Evolutionary conservation across 208 protist species (phyloP), one percentile per base, ranked within the genome.

Genomic region (Trypanosoma vivax): DNA sequence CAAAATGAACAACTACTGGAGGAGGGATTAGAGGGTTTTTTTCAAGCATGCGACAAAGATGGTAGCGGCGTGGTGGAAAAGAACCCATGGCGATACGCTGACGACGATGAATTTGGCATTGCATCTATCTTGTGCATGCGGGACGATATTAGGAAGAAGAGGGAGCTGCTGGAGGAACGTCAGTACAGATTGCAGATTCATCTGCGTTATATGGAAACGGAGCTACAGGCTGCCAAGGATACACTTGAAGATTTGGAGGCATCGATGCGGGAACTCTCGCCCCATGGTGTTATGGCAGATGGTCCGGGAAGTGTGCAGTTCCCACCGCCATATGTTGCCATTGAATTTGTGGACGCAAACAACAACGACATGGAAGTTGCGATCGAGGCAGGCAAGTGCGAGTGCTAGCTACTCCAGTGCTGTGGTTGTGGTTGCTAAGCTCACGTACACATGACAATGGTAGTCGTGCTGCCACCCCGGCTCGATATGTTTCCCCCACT

Each of bases 331-430:
- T n/a, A n/a, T n/a, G 50, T 65, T 2, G n/a, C 11, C 18, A 50
- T 65, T 29, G 18, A 43, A n/a, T 24, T 65, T 47, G n/a, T 59
- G 21, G 42, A 65, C 24, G 50, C 52, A 30, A 38, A 52, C 38
- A 19, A 35, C 5, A n/a, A 48, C 2, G 16, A 48, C 11, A 46
- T 23, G 19, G 10, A 41, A 21, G 34, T 2, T 29, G n/a, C 27
- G 5, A n/a, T n/a, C n/a, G n/a, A n/a, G n/a, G n/a, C n/a, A n/a
- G n/a, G n/a, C n/a, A n/a, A n/a, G n/a, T n/a, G n/a, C n/a, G n/a
- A n/a, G n/a, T n/a, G n/a, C n/a, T n/a, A n/a, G n/a, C n/a, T n/a
- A n/a, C n/a, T n/a, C n/a, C n/a, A n/a, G n/a, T n/a, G n/a, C n/a
- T n/a, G n/a, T n/a, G n/a, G n/a, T n/a, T n/a, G n/a, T n/a, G n/a